Evolutionary conservation across 192 early-diverging fungal genomes (phyloP), one percentile per base, ranked within the genome.

Genomic region (Coemansia sp.): DNA sequence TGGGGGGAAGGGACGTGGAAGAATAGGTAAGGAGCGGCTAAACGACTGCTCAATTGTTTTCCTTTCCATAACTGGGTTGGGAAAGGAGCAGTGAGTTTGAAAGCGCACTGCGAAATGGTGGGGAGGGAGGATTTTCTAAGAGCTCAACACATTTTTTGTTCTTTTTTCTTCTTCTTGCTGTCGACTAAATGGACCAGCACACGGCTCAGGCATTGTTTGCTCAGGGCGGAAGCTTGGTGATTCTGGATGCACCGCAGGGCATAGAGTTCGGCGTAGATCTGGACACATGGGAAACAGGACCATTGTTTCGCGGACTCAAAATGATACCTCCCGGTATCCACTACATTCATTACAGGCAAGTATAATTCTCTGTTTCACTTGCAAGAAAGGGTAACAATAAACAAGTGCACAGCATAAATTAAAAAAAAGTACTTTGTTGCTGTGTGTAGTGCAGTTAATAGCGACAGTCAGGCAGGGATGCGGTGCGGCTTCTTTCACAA

Each of bases 281-380:
- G 72, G 93, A 92, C 70, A 87, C 88, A 20, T 99, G 96, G 96
- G 84, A 88, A 46, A 93, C 88, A 19, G 97, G 97, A 1, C 94
- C 94, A 12, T 77, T 86, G 37, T 99, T 99, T 76, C 93, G 87
- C 64, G 97, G 97, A 41, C 71, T 98, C 25, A 96, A 96, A 79
- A 81, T 96, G 47, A 93, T 99, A 59, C 96, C 97, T 19, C 92
- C 94, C 0, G 97, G 97, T 0, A 84, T 94, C 46, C 97, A 99
- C 79, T 97, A 96, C 78, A 81, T 97, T 15, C 93, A 93, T 71
- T 97, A 95, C 78, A 89, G 90, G 89, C 89, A 76, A 51, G 64
- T 17, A 24, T 27, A 9, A 37, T n/a, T 15, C 1, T 12, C 24
- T 15, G 24, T 17, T 6, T 3, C 31, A n/a, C n/a, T n/a, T n/a